Evolutionary conservation across 768 basidiomycete genomes (phyloP), one percentile per base, ranked within the genome.

Genomic region (Panaeolus papilionaceus): DNA sequence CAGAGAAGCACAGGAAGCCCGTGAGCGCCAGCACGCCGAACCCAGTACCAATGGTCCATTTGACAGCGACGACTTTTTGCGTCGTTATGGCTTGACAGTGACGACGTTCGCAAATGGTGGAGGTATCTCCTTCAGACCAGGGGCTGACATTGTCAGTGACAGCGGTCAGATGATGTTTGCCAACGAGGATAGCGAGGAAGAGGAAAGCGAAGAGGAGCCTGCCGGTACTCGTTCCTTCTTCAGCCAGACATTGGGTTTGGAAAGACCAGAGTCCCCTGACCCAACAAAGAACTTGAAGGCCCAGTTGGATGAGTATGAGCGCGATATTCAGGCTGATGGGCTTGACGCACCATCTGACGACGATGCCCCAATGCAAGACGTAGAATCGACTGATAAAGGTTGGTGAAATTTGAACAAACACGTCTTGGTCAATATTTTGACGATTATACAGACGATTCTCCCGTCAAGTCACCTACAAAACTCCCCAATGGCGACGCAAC

Each of bases 61-160:
- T 16, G 70, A 74, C 20, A 70, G 65, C n/a, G 75, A 74, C 10
- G 75, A 76, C 26, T 75, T 77, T 64, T 67, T 77, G 54, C 73
- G 73, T 23, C 72, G 71, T 20, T 75, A 75, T 64, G 75, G 77
- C 12, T 44, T 77, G 26, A 73, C 72, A 33, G 71, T 76, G 9
- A 71, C 73, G 4, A 76, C 76, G 8, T 61, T 75, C 6, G n/a
- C 68, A 72, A 79, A 84, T 76, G 76, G 79, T 9, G 87, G 88
- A 38, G 90, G 91, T 39, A 90, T 94, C 68, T 88, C 89, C 16
- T 91, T 90, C 75, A 79, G 83, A 68, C 89, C 86, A 7, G 84
- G 84, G 39, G 79, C 82, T 23, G 83, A 82, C 63, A 85, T 88
- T 72, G 79, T 84, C 75, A 83, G 74, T 68, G 87, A 86, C 67